Conservation (phyloP, 805 yeast genomes). For the Metschnikowia noctiluminum region DNA sequence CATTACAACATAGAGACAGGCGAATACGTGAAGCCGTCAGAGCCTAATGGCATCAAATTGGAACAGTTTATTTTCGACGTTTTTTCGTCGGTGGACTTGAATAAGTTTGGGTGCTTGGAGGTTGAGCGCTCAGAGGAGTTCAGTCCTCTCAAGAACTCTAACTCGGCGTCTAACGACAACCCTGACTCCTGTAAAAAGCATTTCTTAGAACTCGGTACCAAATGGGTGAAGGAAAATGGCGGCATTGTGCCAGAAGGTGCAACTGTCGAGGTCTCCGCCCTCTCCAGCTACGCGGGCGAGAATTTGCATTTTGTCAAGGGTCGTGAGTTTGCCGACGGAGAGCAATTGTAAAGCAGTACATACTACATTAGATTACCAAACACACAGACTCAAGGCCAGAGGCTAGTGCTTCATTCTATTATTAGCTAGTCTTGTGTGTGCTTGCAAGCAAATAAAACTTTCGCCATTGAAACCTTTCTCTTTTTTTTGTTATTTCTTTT, state of each 20-base stretch:
- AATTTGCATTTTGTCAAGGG: constrained; percentile 58
- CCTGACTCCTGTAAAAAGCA: constrained; percentile 76
- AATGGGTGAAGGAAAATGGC: constrained; percentile 74
- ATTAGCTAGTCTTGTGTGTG: no score
- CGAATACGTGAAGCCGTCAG: constrained; percentile 54
- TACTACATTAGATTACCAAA: neutral
- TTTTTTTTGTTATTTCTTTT: no score
- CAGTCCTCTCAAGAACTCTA: constrained; percentile 90
- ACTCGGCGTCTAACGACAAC: constrained; percentile 77
- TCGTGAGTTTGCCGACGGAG: constrained; percentile 34
- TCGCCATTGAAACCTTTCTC: no score
- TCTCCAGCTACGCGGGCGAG: constrained; percentile 73
- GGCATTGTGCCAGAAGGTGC: constrained; percentile 49
- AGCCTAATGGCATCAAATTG: constrained; percentile 87
- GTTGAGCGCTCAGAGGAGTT: constrained; percentile 84
- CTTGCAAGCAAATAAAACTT: no score
- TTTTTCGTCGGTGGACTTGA: constrained; percentile 70
- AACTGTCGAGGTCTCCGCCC: constrained; percentile 73
- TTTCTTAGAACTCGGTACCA: constrained; percentile 61
- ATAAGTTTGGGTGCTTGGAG: constrained; percentile 85
- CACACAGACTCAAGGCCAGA: no score
- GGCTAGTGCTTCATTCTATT: no score
- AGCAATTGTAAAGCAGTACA: constrained; percentile 9
- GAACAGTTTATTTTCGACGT: constrained; percentile 98
- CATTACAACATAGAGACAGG: constrained; percentile 47